phyloP scores from a whole-genome alignment of 1,284 basidiomycete species.

The Leccinum pachyderme region DNA sequence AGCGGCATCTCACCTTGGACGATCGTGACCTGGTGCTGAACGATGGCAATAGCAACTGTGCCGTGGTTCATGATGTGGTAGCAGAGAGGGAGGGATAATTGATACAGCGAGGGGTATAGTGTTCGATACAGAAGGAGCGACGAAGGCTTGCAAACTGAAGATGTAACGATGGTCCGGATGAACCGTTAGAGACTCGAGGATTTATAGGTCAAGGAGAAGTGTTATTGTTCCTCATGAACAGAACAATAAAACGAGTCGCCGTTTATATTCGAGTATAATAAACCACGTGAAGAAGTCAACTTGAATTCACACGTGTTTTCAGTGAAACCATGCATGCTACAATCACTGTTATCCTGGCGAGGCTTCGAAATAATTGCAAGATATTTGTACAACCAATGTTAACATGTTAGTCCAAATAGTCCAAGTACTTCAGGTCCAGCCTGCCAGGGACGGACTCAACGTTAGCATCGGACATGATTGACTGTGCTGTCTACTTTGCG shows the following conservation, averaged over 20 bases:
- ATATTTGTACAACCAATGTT: too few relatives aligned
- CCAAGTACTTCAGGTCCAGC: too few relatives aligned
- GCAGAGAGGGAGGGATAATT: neutral
- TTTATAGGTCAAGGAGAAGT: slow-evolving; percentile 15
- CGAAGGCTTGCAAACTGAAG: slow-evolving; percentile 2
- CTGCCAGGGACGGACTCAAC: neutral
- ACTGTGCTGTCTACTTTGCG: neutral
- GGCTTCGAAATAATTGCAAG: too few relatives aligned
- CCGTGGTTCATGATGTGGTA: slow-evolving; percentile 52
- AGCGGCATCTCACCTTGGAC: slow-evolving; percentile 50
- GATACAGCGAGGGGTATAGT: slow-evolving; percentile 15
- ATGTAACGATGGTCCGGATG: neutral
- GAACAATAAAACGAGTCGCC: neutral
- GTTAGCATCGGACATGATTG: neutral
- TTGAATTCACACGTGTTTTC: too few relatives aligned
- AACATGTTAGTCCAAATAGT: too few relatives aligned
- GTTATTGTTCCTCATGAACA: neutral
- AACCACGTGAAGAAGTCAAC: neutral
- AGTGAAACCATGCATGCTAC: too few relatives aligned
- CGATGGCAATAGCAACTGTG: slow-evolving; percentile 60
- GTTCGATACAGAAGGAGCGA: slow-evolving; percentile 19
- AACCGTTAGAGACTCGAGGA: neutral
- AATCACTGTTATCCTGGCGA: too few relatives aligned
- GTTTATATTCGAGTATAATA: slow-evolving; percentile 3
- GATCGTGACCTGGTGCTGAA: slow-evolving; percentile 61